A percentile compares a stretch with the other conserved stretches of the same genome.
These are phyloP conservation scores for Fusarium bactridioides DNA, from an alignment of 2,329 filamentous ascomycete genomes.

Conservation along the genomic window DNA sequence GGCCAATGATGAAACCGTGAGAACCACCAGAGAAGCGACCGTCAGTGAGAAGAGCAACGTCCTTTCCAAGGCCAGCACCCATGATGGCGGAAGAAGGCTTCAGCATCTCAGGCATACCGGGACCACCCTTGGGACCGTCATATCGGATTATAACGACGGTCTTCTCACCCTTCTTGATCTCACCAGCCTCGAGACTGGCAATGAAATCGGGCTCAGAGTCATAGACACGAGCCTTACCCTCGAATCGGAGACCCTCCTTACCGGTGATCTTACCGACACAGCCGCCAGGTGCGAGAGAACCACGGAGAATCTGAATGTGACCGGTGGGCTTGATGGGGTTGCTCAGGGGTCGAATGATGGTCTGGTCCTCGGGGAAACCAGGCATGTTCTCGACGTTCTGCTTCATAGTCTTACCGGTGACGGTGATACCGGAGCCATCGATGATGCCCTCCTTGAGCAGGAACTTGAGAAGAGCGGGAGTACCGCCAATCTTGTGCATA, in stretches of 20 bases:
- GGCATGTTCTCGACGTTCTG: constrained; percentile 83
- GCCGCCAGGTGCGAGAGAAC: constrained; percentile 84
- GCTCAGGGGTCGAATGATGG: constrained; percentile 80
- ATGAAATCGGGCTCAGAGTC: constrained; percentile 86
- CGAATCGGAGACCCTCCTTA: constrained; percentile 87
- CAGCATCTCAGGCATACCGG: constrained; percentile 94
- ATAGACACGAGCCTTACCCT: constrained; percentile 82
- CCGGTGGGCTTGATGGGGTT: constrained; percentile 89
- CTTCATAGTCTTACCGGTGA: constrained; percentile 89
- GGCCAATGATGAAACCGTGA: constrained; percentile 87
- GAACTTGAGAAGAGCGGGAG: constrained; percentile 86
- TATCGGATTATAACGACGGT: constrained; percentile 92
- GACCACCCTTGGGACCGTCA: constrained; percentile 91
- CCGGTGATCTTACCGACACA: constrained; percentile 94
- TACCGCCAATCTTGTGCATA: constrained; percentile 85
- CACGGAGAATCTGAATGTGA: constrained; percentile 87
- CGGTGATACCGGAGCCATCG: constrained; percentile 80
- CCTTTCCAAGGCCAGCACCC: constrained; percentile 82
- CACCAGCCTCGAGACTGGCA: constrained; percentile 75
- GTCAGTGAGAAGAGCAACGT: constrained; percentile 78
- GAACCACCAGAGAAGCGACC: constrained; percentile 81
- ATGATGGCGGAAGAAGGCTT: constrained; percentile 94
- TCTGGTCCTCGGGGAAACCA: constrained; percentile 77
- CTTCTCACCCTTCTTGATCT: constrained; percentile 86
- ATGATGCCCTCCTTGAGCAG: constrained; percentile 84